A percentile compares a stretch with the other conserved stretches of the same genome.
phyloP scores from a whole-genome alignment of 2,329 filamentous ascomycete species.

The Xylaria sp. region DNA sequence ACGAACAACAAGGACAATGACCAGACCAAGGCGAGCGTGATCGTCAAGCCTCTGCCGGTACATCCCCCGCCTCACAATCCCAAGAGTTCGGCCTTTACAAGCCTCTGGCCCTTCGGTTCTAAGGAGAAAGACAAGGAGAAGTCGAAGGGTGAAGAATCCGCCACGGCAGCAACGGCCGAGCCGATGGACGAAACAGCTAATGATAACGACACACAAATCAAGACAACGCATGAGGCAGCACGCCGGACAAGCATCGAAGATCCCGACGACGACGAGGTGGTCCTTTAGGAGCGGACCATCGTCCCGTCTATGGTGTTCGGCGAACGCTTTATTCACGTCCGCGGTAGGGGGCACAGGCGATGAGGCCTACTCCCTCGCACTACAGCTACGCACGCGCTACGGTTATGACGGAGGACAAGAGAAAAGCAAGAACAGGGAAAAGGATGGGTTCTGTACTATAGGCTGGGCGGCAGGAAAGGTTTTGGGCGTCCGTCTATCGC shows the following conservation, averaged over 20 bases:
- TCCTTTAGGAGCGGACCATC: conserved; percentile 47
- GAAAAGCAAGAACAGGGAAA: not conserved
- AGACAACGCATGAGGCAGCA: conserved; percentile 62
- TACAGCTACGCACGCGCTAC: conserved; percentile 1
- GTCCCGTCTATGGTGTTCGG: conserved; percentile 23
- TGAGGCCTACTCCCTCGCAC: not conserved
- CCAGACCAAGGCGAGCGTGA: conserved; percentile 47
- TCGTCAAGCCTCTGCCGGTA: conserved; percentile 65
- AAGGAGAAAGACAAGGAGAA: conserved; percentile 46
- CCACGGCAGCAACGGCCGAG: conserved; percentile 54
- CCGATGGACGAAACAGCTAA: conserved; percentile 46
- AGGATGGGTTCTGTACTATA: conserved; percentile 19
- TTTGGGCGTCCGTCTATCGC: not conserved
- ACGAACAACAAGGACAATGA: conserved; percentile 51
- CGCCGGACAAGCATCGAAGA: conserved; percentile 69
- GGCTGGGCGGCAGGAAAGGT: not conserved
- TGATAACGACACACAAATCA: conserved; percentile 57
- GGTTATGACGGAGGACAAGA: not conserved
- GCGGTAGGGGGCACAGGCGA: conserved; percentile 19
- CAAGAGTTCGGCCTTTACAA: conserved; percentile 57
- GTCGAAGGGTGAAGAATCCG: conserved; percentile 48
- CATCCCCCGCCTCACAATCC: conserved; percentile 58
- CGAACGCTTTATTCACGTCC: conserved; percentile 39
- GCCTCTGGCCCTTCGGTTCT: conserved; percentile 65
- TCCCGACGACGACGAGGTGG: conserved; percentile 59